Percentiles rank a stretch among this genome's conserved stretches.
These are phyloP conservation scores for Aspergillus uvarum DNA, from an alignment of 2,329 filamentous ascomycete genomes.

Conservation along the genomic window DNA sequence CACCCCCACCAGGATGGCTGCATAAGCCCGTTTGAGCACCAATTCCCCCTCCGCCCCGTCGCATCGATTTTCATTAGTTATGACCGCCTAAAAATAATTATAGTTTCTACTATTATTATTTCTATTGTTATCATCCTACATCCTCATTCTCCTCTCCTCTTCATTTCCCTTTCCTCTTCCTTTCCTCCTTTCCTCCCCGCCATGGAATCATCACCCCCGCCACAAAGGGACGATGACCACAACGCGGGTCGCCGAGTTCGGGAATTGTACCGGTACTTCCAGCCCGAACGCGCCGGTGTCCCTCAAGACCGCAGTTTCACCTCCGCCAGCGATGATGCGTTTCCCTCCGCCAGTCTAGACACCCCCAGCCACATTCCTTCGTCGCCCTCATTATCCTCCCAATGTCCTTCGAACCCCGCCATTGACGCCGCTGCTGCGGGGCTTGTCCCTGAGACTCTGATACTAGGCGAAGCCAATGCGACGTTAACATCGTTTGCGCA, in stretches of 20 bases:
- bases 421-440: conserved; percentile 17
- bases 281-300: conserved; percentile 25
- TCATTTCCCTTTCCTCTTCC: not conserved
- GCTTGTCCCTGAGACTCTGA: conserved; percentile 24
- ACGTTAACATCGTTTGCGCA: conserved; percentile 40
- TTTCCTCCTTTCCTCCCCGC: not conserved
- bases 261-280: conserved; percentile 44
- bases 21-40: conserved; percentile 1
- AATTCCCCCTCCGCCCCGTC: not conserved
- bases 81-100: not conserved
- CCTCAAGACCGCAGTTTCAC: not conserved
- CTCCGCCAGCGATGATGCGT: conserved; percentile 9
- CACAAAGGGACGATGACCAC: conserved; percentile 20
- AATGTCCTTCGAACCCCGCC: conserved; percentile 11
- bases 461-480: conserved; percentile 34
- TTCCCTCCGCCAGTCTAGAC: conserved; percentile 12
- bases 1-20: conserved; percentile 3
- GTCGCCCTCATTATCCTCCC: conserved; percentile 15
- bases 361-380: conserved; percentile 12
- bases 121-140: not conserved
- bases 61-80: not conserved
- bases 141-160: not conserved
- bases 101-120: not conserved
- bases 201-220: conserved; percentile 3
- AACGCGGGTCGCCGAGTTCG: conserved; percentile 35